These are phyloP conservation scores for Nevesoporus exiguus DNA, from an alignment of 768 basidiomycete species.

Conservation along the genomic window DNA sequence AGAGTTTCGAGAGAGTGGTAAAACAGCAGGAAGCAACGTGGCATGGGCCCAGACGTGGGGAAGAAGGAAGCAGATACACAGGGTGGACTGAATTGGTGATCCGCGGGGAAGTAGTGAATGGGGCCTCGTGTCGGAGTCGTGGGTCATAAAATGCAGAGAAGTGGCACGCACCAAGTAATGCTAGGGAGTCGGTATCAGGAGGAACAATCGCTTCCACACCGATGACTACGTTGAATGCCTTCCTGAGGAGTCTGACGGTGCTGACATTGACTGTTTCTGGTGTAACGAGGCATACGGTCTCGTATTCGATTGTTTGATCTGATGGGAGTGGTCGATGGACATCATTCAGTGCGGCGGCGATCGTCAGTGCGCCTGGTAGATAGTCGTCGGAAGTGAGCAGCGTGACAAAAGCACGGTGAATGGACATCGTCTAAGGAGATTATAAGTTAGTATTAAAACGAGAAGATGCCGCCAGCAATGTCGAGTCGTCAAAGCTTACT, in stretches of 20 bases:
- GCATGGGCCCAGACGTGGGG: constrained; percentile 8
- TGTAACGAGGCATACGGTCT: constrained; percentile 88
- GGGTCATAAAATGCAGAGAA: constrained; percentile 4
- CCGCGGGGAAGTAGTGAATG: constrained; percentile 3
- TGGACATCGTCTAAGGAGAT: constrained; percentile 45
- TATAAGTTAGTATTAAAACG: constrained; percentile 18
- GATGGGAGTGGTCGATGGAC: constrained; percentile 48
- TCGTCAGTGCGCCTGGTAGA: constrained; percentile 86
- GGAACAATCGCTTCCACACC: constrained; percentile 89
- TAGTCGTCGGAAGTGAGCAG: constrained; percentile 91
- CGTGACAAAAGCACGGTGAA: constrained; percentile 81
- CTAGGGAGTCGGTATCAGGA: constrained; percentile 60
- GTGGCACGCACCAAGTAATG: constrained; percentile 68
- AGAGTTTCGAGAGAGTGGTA: constrained; percentile 7
- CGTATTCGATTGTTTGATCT: constrained; percentile 50
- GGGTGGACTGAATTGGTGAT: constrained; percentile 11
- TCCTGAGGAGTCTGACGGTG: constrained; percentile 73
- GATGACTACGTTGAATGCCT: constrained; percentile 79
- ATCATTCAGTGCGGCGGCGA: constrained; percentile 81
- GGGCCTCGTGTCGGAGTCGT: background rate
- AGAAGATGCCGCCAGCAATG: background rate
- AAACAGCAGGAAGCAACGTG: constrained; percentile 20
- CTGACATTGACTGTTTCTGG: constrained; percentile 89
- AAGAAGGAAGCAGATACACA: constrained; percentile 3
- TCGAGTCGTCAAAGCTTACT: background rate